phyloP scores from a whole-genome alignment of 23 red algal genomes.

The Gracilaria gracilis region DNA sequence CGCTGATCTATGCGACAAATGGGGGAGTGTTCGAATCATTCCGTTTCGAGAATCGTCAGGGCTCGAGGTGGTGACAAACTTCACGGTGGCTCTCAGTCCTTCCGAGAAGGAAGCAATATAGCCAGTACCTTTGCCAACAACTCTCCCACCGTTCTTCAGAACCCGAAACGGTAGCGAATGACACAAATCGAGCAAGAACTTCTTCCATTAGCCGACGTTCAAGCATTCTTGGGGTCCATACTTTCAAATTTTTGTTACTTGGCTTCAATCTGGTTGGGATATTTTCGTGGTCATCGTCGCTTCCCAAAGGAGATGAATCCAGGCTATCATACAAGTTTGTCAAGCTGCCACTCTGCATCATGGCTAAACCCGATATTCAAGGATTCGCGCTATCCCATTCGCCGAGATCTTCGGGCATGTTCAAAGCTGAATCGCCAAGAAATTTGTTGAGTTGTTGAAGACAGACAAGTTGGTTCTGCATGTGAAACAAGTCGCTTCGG shows the following conservation, averaged over 20 bases:
- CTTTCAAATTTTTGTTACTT: neutral
- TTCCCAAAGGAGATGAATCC: slow-evolving; percentile 24
- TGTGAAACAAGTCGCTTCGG: neutral
- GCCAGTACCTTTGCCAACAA: slow-evolving; percentile 77
- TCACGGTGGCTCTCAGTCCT: slow-evolving; percentile 62
- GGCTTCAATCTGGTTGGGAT: neutral
- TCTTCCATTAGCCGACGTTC: slow-evolving; percentile 73
- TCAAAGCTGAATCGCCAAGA: slow-evolving; percentile 26
- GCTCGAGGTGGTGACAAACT: slow-evolving; percentile 24
- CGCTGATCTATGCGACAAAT: neutral
- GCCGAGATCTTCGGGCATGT: slow-evolving; percentile 69
- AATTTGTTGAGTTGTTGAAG: slow-evolving; percentile 20
- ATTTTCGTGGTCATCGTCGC: neutral
- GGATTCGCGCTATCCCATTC: slow-evolving; percentile 35
- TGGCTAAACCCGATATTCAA: slow-evolving; percentile 42
- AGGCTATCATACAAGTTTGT: neutral
- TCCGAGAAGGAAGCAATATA: slow-evolving; percentile 70
- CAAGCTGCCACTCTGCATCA: slow-evolving; percentile 38
- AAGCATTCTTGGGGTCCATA: slow-evolving; percentile 24
- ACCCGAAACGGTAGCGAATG: slow-evolving; percentile 67
- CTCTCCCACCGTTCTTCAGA: slow-evolving; percentile 54
- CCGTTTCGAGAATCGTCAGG: neutral
- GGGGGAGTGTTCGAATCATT: neutral
- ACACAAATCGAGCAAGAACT: slow-evolving; percentile 62
- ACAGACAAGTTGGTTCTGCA: slow-evolving; percentile 25